Conservation (phyloP, 495 filamentous ascomycete genomes). For the Xylaria acuta region DNA sequence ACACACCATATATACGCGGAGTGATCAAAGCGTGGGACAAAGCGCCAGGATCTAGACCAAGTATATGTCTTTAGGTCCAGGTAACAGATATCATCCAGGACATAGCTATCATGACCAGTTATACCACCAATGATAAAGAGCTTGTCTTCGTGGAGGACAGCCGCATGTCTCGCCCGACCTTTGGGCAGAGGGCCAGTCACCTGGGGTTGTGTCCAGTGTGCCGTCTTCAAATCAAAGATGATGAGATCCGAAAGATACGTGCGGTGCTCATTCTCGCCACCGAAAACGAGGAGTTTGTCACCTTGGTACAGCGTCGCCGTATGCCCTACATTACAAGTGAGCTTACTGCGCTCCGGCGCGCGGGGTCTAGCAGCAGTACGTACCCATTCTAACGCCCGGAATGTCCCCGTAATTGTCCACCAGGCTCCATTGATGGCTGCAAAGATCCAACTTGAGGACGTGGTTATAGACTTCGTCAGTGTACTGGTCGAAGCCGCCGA, state of each 20-base stretch:
- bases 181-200: conserved; percentile 82
- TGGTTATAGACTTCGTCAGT: conserved; percentile 99
- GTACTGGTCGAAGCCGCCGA: conserved; percentile 98
- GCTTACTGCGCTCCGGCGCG: background rate
- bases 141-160: conserved; percentile 94
- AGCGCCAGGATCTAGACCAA: conserved; percentile 95
- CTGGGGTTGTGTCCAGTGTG: conserved; percentile 91
- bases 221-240: conserved; percentile 91
- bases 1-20: conserved; percentile 81
- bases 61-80: conserved; percentile 97
- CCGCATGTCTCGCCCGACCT: conserved; percentile 89
- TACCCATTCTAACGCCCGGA: conserved; percentile 97
- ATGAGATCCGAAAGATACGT: conserved; percentile 95
- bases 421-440: conserved; percentile 87
- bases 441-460: conserved; percentile 84
- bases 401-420: conserved; percentile 99
- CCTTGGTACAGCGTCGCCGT: conserved; percentile 95
- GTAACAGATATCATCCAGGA: conserved; percentile 94
- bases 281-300: conserved; percentile 93
- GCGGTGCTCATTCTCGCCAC: conserved; percentile 96
- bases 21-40: conserved; percentile 92
- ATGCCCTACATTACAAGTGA: conserved; percentile 66
- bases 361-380: conserved; percentile 28
- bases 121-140: conserved; percentile 93
- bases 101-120: conserved; percentile 82